phyloP scores from a whole-genome alignment of 2,329 filamentous ascomycete genomes.

The Pseudogymnoascus sp. region DNA sequence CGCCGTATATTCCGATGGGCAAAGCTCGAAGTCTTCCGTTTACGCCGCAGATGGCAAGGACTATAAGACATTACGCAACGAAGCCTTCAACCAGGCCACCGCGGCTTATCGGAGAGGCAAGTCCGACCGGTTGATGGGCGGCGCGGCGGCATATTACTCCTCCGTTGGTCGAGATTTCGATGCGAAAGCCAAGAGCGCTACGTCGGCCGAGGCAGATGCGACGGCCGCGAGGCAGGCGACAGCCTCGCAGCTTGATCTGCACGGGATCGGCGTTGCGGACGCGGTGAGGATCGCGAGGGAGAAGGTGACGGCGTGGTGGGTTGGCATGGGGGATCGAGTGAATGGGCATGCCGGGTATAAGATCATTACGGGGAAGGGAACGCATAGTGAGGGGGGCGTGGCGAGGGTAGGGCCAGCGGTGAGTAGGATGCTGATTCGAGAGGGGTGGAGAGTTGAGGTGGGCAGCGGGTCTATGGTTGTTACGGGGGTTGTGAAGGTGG shows the following conservation, averaged over 20 bases:
- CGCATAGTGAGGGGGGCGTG: constrained; percentile 68
- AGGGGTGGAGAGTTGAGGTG: constrained; percentile 77
- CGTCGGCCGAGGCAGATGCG: constrained; percentile 59
- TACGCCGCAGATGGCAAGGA: background rate
- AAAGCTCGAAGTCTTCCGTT: background rate
- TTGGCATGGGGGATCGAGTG: constrained; percentile 52
- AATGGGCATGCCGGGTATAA: constrained; percentile 48
- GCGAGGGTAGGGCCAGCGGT: constrained; percentile 74
- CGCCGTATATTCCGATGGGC: constrained; percentile 4
- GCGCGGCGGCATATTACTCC: constrained; percentile 68
- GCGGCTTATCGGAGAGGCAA: constrained; percentile 52
- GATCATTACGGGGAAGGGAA: constrained; percentile 74
- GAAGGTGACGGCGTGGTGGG: constrained; percentile 69
- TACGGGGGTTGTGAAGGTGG: constrained; percentile 43
- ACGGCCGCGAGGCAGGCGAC: constrained; percentile 63
- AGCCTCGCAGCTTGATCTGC: constrained; percentile 60
- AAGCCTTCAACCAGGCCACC: constrained; percentile 49
- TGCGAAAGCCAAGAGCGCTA: constrained; percentile 48
- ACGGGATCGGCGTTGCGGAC: constrained; percentile 74
- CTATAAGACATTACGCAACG: constrained; percentile 19
- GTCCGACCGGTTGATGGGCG: constrained; percentile 66
- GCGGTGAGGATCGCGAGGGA: constrained; percentile 70
- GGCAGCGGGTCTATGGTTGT: constrained; percentile 65
- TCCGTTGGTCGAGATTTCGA: constrained; percentile 60
- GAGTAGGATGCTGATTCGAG: constrained; percentile 62